Conservation (phyloP, 768 basidiomycete genomes). For the Inosperma sp. region DNA sequence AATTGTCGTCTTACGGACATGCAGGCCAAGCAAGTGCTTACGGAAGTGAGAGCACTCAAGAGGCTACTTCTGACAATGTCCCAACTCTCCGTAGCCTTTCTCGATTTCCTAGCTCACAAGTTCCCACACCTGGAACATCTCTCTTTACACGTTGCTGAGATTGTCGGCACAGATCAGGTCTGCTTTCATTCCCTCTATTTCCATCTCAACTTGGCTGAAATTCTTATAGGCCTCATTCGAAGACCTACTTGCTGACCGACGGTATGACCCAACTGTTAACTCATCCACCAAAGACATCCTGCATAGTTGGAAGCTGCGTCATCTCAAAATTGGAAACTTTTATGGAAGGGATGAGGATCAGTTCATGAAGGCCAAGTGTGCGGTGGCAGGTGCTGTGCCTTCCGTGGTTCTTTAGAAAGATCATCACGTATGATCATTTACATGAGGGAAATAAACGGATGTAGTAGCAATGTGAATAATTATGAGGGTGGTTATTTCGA, state of each 20-base stretch:
- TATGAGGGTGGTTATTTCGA: no score
- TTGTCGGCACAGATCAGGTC: neutral
- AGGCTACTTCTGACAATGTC: neutral
- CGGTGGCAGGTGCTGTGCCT: neutral
- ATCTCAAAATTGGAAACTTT: neutral
- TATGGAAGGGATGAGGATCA: neutral
- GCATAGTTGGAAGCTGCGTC: neutral
- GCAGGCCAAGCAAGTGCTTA: neutral
- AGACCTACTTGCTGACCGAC: neutral
- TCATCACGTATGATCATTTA: no score
- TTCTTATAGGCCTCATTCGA: neutral
- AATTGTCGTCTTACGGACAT: neutral
- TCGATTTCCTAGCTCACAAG: neutral
- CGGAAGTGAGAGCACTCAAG: neutral
- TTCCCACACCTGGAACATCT: neutral
- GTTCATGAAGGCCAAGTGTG: neutral
- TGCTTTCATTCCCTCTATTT: neutral
- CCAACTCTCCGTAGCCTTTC: neutral
- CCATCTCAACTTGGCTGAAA: neutral
- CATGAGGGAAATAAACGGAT: no score
- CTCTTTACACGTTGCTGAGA: neutral
- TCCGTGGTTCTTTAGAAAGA: neutral
- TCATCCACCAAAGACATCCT: neutral
- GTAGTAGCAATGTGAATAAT: no score
- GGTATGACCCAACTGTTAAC: neutral